Base-by-base conservation (phyloP, 345 rosid species). In the Salix caprea region DNA sequence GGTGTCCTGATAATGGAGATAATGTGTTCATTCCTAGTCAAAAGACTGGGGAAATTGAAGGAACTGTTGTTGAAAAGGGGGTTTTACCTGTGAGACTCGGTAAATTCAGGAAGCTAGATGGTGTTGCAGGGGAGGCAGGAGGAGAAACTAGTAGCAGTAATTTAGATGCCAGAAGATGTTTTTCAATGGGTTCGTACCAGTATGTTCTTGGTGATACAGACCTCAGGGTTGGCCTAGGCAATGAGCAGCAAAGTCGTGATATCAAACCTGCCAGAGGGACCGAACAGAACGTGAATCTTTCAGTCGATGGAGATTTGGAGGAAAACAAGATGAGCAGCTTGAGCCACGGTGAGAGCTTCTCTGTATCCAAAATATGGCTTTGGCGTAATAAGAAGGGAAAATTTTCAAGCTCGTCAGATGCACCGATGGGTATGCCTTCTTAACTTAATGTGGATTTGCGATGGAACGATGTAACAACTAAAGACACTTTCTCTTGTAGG, bases 171-270 rank as follows among this genome's bases (percentile, higher is more conserved):
- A 71, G 83, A 58, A 75, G 83, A 71, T 80, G 83, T 80, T 80
- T 80, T 44, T 80, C 83, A 21, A 80, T 80, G 83, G 83, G 83
- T 76, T 80, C 83, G 4, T 80, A 80, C 58, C 83, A 80, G 46
- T 80, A 80, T 39, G 83, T 80, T 42, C 69, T 80, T 23, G 83
- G 64, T 67, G 60, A 76, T 39, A 76, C 83, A 37, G 76, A 80
- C n/a, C 83, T 80, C 42, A 58, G 69, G 42, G 83, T 80, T 71
- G 26, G 79, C 67, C 76, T 80, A 58, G 1, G 75, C 72, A n/a
- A 73, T 37, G 79, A 60, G 24, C 68, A 28, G 2, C 73, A 4
- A 8, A 40, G 65, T 23, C 70, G 19, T 7, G 65, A 46, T 56
- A 15, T 61, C 26, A 79, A 23, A 69, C 77, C 46, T 42, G 34